phyloP scores from a whole-genome alignment of 441 rosid species.

The Brassica balearica region DNA sequence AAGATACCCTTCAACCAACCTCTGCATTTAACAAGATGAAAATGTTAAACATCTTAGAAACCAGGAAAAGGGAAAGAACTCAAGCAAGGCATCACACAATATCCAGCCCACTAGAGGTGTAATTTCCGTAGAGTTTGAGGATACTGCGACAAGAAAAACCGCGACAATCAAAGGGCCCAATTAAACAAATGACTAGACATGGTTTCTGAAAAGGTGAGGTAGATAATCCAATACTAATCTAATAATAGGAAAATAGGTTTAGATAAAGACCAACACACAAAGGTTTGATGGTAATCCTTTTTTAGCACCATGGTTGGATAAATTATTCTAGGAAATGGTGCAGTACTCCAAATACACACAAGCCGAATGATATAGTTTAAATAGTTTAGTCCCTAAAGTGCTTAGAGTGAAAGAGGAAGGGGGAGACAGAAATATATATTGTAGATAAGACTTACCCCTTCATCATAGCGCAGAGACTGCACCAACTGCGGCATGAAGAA shows the following conservation, averaged over 20 bases:
- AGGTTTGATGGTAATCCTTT: background rate
- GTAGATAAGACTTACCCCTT: conserved; percentile 61
- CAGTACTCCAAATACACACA: background rate
- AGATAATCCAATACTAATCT: background rate
- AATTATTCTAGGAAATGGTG: conserved; percentile 2
- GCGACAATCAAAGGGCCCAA: background rate
- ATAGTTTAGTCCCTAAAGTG: conserved; percentile 1
- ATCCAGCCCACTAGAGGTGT: background rate
- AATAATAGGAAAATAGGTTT: background rate
- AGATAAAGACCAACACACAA: background rate
- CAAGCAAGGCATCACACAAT: conserved; percentile 15
- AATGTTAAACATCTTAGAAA: conserved; percentile 23
- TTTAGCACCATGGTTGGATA: background rate
- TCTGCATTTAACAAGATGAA: conserved; percentile 56
- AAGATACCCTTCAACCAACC: conserved; percentile 94
- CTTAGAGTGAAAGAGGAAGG: background rate
- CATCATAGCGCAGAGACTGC: conserved; percentile 94
- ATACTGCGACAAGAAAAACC: conserved; percentile 18
- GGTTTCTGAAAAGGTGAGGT: background rate
- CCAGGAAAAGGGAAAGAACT: conserved; percentile 29
- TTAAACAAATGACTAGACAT: background rate
- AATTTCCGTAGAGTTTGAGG: background rate
- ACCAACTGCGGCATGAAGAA: conserved; percentile 99
- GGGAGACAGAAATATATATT: conserved; percentile 18
- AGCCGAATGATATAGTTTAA: background rate